Base-by-base conservation (phyloP, 371 early-diverging fungal genomes). In the Mucor racemosus region DNA sequence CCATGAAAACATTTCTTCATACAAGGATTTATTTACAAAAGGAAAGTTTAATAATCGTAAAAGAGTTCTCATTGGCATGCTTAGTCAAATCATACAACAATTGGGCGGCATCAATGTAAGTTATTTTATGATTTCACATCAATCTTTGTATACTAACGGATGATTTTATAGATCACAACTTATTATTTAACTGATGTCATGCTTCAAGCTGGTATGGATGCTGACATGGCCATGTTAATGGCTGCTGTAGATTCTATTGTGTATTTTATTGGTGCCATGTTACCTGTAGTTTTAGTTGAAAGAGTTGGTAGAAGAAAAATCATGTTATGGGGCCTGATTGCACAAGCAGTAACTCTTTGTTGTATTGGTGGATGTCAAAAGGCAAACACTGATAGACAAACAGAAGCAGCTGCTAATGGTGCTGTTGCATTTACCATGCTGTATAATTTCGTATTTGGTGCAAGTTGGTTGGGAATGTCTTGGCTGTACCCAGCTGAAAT, bases 401-500 rank as follows among this genome's bases (percentile, higher is more conserved):
- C 48, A 48, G 50, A 48, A 21, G 64, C 62, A 62, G 74, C 62
- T 50, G 69, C 65, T n/a, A 66, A 39, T 19, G 73, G 63, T 34
- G 77, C 73, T 5, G 74, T 75, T 7, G 77, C 76, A 14, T 70
- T 78, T 58, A 67, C 78, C 39, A 80, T 76, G 64, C 64, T 80
- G 38, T 84, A 79, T 53, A 73, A 77, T 35, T 74, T 85, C 41
- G 61, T 73, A 21, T 89, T 85, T 76, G 81, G 88, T 62, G 77
- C 79, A 58, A 84, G 85, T 54, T 89, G 86, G 87, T 73, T 80
- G 36, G 65, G 78, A 55, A 71, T 78, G n/a, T 66, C 76, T 33
- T 82, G 78, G 65, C 67, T 80, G 7, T 95, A 95, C 77, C 96
- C 95, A 36, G 78, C 76, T 34, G 91, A 91, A 72, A 84, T 91